A percentile compares a stretch with the other conserved stretches of the same genome.
phyloP scores from a whole-genome alignment of 352 stramenopile species.

The Phytophthora tubulina region DNA sequence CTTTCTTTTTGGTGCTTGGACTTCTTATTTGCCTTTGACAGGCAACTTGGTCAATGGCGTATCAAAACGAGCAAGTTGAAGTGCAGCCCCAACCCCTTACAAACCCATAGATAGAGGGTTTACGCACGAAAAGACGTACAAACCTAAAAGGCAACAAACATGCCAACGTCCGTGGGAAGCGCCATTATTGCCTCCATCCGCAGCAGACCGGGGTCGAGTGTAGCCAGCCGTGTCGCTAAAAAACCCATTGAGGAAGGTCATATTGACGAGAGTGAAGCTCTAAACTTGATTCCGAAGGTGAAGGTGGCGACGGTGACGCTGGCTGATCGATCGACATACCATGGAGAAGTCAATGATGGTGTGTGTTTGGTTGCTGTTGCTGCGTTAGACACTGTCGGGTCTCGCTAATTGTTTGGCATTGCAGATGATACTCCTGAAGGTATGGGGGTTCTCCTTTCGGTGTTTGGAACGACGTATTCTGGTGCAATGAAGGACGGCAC shows the following conservation, averaged over 20 bases:
- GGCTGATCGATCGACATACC: conserved; percentile 41
- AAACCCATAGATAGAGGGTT: conserved; percentile 26
- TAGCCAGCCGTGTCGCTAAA: conserved; percentile 5
- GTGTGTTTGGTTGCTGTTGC: conserved; percentile 1
- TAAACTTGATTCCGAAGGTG: not conserved
- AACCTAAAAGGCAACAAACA: conserved; percentile 24
- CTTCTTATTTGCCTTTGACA: conserved; percentile 50
- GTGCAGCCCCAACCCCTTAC: conserved; percentile 21
- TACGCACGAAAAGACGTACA: conserved; percentile 34
- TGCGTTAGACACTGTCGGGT: not conserved
- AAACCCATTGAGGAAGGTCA: not conserved
- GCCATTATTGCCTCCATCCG: conserved; percentile 6
- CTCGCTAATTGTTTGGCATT: not conserved
- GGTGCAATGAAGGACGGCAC: conserved; percentile 47
- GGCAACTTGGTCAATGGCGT: conserved; percentile 45
- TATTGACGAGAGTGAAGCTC: not conserved
- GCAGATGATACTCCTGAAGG: conserved; percentile 50
- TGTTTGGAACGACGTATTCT: conserved; percentile 49
- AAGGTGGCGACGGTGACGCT: conserved; percentile 39
- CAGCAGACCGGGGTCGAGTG: conserved; percentile 36
- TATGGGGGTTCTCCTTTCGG: conserved; percentile 45
- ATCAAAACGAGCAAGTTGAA: conserved; percentile 45
- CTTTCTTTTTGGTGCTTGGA: conserved; percentile 28
- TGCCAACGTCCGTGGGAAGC: conserved; percentile 8
- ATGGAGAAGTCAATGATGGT: conserved; percentile 44